Conservation (phyloP, 2,329 filamentous ascomycete genomes). For the Neonectria coccinea region DNA sequence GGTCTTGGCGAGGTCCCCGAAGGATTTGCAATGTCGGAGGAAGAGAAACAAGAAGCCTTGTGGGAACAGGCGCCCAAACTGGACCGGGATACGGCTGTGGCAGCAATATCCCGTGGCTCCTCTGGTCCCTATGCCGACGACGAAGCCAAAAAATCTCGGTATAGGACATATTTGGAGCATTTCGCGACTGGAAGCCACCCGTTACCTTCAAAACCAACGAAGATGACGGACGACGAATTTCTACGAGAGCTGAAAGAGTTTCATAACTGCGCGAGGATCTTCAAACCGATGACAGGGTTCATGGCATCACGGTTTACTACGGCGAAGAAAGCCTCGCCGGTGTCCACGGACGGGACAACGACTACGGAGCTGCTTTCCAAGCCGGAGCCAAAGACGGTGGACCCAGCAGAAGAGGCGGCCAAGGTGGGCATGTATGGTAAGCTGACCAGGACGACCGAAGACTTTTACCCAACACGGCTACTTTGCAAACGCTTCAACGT, state of each 20-base stretch:
- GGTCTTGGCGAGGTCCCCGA: slow-evolving; percentile 80
- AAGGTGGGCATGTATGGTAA: slow-evolving; percentile 92
- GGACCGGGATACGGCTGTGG: slow-evolving; percentile 74
- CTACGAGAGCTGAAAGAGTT: slow-evolving; percentile 84
- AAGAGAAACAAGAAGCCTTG: slow-evolving; percentile 69
- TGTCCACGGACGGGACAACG: slow-evolving; percentile 36
- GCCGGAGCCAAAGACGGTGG: slow-evolving; percentile 55
- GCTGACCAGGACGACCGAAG: slow-evolving; percentile 78
- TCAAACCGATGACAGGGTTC: slow-evolving; percentile 89
- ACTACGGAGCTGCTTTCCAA: slow-evolving; percentile 45
- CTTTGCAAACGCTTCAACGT: slow-evolving; percentile 97
- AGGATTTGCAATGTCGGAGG: slow-evolving; percentile 71
- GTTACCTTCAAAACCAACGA: slow-evolving; percentile 62
- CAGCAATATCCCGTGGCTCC: slow-evolving; percentile 73
- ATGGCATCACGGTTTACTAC: slow-evolving; percentile 96
- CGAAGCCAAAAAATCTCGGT: slow-evolving; percentile 81
- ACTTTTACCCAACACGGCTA: slow-evolving; percentile 84
- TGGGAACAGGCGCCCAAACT: slow-evolving; percentile 71
- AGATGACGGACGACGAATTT: slow-evolving; percentile 76
- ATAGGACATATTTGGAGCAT: slow-evolving; percentile 83
- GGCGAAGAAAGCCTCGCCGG: slow-evolving; percentile 61
- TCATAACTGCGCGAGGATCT: slow-evolving; percentile 73
- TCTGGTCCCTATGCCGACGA: slow-evolving; percentile 86
- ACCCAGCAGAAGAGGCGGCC: slow-evolving; percentile 88
- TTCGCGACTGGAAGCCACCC: slow-evolving; percentile 63